Percentiles rank a stretch among this genome's conserved stretches.
These are phyloP conservation scores for Ogataea angusta DNA, from an alignment of 805 yeast species.

Conservation along the genomic window DNA sequence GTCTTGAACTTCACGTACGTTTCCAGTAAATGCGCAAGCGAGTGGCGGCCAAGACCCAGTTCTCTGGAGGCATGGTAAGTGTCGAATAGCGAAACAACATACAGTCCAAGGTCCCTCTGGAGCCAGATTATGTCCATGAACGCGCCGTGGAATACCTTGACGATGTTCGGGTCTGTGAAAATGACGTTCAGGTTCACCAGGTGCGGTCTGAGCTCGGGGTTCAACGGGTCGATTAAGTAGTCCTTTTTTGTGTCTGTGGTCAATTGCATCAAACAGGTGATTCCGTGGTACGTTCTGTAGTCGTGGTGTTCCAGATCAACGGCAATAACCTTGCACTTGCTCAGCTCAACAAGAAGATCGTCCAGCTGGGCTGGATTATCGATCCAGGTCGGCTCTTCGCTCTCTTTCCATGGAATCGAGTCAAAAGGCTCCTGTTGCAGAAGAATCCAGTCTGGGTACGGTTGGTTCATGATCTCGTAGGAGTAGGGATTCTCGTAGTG, in stretches of 20 bases:
- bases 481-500: slow-evolving; percentile 81
- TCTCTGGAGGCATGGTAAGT: slow-evolving; percentile 85
- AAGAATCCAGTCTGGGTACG: slow-evolving; percentile 61
- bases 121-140: slow-evolving; percentile 96
- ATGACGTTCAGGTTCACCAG: slow-evolving; percentile 63
- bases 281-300: slow-evolving; percentile 82
- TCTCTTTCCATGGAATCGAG: slow-evolving; percentile 58
- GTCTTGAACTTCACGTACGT: slow-evolving; percentile 79
- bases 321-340: slow-evolving; percentile 62
- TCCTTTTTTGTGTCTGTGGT: slow-evolving; percentile 62
- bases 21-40: slow-evolving; percentile 82
- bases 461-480: slow-evolving; percentile 64
- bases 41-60: slow-evolving; percentile 75
- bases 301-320: slow-evolving; percentile 97
- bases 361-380: slow-evolving; percentile 52
- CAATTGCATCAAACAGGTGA: slow-evolving; percentile 91
- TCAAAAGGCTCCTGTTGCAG: slow-evolving; percentile 43
- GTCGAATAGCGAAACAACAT: slow-evolving; percentile 85
- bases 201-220: slow-evolving; percentile 60
- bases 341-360: slow-evolving; percentile 53
- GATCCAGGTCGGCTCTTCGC: slow-evolving; percentile 64
- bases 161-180: slow-evolving; percentile 74
- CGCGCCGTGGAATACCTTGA: slow-evolving; percentile 95
- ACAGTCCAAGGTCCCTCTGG: slow-evolving; percentile 91
- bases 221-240: slow-evolving; percentile 82